A percentile compares a stretch with the other conserved stretches of the same genome.
These are phyloP conservation scores for Trichoderma atrobrunneum DNA, from an alignment of 2,329 filamentous ascomycete genomes.

Conservation along the genomic window DNA sequence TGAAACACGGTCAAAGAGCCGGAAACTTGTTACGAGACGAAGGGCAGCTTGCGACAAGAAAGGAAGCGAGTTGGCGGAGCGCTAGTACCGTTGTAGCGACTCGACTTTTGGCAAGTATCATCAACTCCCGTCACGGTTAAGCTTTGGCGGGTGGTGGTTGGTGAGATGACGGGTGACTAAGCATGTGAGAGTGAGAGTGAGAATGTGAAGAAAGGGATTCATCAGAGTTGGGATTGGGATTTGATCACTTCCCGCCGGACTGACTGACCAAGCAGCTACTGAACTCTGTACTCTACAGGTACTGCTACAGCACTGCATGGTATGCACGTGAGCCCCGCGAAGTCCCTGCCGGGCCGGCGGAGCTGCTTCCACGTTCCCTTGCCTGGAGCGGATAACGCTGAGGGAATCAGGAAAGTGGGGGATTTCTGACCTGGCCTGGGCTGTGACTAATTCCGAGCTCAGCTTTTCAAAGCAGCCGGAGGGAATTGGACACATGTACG, in stretches of 20 bases:
- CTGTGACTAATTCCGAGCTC: not conserved
- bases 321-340: not conserved
- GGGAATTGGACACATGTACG: not conserved
- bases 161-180: not conserved
- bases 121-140: not conserved
- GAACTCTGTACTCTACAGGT: not conserved
- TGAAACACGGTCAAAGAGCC: not conserved
- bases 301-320: not conserved
- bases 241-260: too few species aligned
- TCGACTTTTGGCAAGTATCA: not conserved
- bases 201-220: not conserved
- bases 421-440: not conserved
- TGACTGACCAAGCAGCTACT: too few species aligned
- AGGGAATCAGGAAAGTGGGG: slow-evolving; percentile 14
- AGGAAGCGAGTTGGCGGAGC: slow-evolving; percentile 1
- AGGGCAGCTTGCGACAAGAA: slow-evolving; percentile 12
- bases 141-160: not conserved
- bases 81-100: slow-evolving; percentile 3
- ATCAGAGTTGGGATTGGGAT: not conserved
- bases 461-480: not conserved
- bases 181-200: not conserved
- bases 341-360: slow-evolving; percentile 7
- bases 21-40: not conserved
- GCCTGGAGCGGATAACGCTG: not conserved
- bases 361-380: not conserved